phyloP scores from a whole-genome alignment of 305 asterid species.

The Solanum hybrid region DNA sequence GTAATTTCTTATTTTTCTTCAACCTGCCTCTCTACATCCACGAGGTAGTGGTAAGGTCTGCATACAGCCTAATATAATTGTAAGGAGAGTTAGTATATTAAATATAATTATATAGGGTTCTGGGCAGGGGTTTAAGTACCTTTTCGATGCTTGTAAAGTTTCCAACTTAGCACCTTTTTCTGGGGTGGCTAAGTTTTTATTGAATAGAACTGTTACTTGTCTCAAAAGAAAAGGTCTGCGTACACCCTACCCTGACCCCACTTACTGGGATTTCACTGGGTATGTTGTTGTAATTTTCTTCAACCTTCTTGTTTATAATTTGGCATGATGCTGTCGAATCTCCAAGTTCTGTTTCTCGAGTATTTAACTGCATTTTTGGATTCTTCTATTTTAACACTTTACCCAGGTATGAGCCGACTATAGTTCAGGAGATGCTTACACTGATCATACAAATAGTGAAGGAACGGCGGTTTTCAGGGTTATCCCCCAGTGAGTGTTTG shows the following conservation, averaged over 20 bases:
- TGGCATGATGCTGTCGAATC: neutral
- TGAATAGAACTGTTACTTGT: neutral
- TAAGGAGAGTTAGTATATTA: neutral
- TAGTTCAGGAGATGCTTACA: slow-evolving; percentile 76
- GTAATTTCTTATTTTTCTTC: neutral
- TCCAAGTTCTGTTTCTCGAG: neutral
- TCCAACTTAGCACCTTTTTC: neutral
- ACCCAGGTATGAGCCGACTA: slow-evolving; percentile 74
- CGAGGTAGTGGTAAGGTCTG: neutral
- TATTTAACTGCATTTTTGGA: neutral
- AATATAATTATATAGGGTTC: neutral
- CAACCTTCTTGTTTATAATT: neutral
- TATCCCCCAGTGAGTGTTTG: slow-evolving; percentile 69
- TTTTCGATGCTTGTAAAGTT: neutral
- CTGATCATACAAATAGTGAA: slow-evolving; percentile 83
- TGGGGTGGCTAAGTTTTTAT: neutral
- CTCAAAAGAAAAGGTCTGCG: neutral
- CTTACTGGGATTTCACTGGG: neutral
- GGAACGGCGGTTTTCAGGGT: slow-evolving; percentile 89
- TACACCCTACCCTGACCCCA: neutral
- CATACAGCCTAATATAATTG: neutral
- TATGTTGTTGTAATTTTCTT: neutral
- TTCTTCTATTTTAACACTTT: neutral
- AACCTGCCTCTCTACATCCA: neutral
- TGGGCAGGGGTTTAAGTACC: neutral